Base-by-base conservation (phyloP, 2,329 filamentous ascomycete species). In the Pseudogymnoascus sp. region DNA sequence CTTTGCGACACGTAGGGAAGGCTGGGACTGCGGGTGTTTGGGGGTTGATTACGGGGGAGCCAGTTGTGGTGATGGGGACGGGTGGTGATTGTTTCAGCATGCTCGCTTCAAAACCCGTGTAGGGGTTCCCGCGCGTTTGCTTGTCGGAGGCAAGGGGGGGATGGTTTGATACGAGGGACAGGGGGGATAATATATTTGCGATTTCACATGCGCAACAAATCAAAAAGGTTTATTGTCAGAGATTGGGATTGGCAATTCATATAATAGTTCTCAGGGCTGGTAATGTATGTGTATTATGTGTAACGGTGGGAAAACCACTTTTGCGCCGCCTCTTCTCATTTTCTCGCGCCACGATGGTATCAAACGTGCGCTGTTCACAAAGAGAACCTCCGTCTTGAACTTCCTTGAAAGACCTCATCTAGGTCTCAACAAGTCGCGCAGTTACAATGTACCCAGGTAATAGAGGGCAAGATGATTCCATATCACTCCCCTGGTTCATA, bases 31-130 rank as follows among this genome's bases (percentile, higher is more conserved):
- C 45, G 45, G 45, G 45, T 55, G 25, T 55, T 55, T 55, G n/a
- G 45, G 25, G 25, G 8, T 55, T 55, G 45, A 55, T 55, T 55
- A 55, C 45, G 45, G 45, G 45, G 45, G 45, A 55, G 45, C 45
- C 25, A 55, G 45, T 55, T 55, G 45, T 55, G 45, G 25, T 49
- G 45, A 55, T 33, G 45, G n/a, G n/a, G 25, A 8, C 25, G 8
- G 25, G 25, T 19, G 25, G 45, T 55, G 11, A 25, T 55, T 55
- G 45, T 55, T 55, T 55, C 45, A 55, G 25, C 25, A 55, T 55
- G 45, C 45, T 55, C 25, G 45, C 45, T 33, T 55, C 45, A 55
- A 55, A 55, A 55, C 45, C 25, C 23, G 8, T 33, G 45, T 55
- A 55, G 25, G 45, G 45, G 45, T 33, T 55, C 45, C n/a, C 45